Conservation (phyloP, 768 basidiomycete species). For the Agaricus subrufescens region DNA sequence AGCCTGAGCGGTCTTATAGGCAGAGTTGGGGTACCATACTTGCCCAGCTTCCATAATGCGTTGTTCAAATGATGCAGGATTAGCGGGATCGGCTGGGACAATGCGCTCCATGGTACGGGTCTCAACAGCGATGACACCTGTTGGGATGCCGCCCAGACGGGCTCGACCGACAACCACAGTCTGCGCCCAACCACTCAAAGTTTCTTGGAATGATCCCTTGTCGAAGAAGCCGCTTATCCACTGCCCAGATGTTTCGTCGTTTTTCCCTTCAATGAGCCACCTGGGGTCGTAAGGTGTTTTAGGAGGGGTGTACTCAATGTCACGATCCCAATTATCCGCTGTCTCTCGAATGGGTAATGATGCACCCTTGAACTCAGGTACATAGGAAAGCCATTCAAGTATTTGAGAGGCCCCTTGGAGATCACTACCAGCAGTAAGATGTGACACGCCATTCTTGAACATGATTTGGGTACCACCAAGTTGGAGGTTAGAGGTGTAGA, state of each 20-base stretch:
- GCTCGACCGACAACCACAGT: constrained; percentile 97
- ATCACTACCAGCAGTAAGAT: constrained; percentile 92
- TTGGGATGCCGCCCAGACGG: constrained; percentile 93
- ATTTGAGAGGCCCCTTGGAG: constrained; percentile 94
- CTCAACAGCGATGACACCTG: constrained; percentile 97
- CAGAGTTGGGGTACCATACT: constrained; percentile 99
- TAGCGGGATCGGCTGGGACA: constrained; percentile 96
- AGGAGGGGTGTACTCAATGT: constrained; percentile 84
- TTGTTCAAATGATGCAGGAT: constrained; percentile 93
- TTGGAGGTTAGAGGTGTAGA: constrained; percentile 97
- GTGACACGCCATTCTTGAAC: constrained; percentile 99
- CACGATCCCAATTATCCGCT: constrained; percentile 85
- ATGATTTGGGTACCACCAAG: constrained; percentile 99
- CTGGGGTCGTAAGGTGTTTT: constrained; percentile 96
- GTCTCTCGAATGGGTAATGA: constrained; percentile 74
- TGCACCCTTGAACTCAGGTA: constrained; percentile 79
- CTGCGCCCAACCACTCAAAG: constrained; percentile 97
- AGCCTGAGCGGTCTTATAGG: constrained; percentile 98
- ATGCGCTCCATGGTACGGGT: constrained; percentile 96
- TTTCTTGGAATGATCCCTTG: constrained; percentile 97
- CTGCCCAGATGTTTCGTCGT: constrained; percentile 70
- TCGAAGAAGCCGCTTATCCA: constrained; percentile 95
- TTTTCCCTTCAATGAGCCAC: constrained; percentile 96
- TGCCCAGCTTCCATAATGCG: constrained; percentile 99
- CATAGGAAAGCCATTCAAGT: constrained; percentile 90